A percentile compares a stretch with the other conserved stretches of the same genome.
These are phyloP conservation scores for Malus fusca DNA, from an alignment of 306 rosid species.

Conservation along the genomic window DNA sequence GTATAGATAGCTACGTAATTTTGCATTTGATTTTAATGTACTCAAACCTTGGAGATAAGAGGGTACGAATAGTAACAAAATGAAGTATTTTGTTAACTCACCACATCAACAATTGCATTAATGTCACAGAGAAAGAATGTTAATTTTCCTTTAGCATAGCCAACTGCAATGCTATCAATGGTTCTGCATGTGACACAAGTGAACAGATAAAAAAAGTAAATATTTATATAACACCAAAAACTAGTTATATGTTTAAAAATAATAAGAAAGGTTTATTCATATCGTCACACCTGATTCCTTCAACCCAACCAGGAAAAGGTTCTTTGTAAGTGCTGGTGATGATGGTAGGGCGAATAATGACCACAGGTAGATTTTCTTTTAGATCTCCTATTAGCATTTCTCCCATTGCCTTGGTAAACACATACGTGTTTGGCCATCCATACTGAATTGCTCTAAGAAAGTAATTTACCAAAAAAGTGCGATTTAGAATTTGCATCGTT, in stretches of 20 bases:
- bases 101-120: constrained; percentile 43
- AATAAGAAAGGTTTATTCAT: too few relatives aligned
- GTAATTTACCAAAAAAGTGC: background rate
- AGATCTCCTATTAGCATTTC: constrained; percentile 55
- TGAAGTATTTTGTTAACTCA: constrained; percentile 20
- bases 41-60: background rate
- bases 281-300: constrained; percentile 54
- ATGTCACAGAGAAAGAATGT: constrained; percentile 49
- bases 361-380: constrained; percentile 33
- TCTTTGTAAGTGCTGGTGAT: constrained; percentile 70
- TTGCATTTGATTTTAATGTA: too few relatives aligned
- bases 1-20: background rate
- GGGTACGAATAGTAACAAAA: background rate
- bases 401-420: constrained; percentile 77
- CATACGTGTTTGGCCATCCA: constrained; percentile 91
- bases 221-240: background rate
- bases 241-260: background rate
- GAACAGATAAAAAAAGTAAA: background rate
- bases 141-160: constrained; percentile 71
- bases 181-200: constrained; percentile 41
- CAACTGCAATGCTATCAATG: constrained; percentile 59
- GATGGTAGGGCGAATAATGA: constrained; percentile 60
- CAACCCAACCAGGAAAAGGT: constrained; percentile 83
- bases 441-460: constrained; percentile 46
- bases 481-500: background rate